Evolutionary conservation across 2,329 filamentous ascomycete species (phyloP).

Genomic region (Seiridium unicorne): DNA sequence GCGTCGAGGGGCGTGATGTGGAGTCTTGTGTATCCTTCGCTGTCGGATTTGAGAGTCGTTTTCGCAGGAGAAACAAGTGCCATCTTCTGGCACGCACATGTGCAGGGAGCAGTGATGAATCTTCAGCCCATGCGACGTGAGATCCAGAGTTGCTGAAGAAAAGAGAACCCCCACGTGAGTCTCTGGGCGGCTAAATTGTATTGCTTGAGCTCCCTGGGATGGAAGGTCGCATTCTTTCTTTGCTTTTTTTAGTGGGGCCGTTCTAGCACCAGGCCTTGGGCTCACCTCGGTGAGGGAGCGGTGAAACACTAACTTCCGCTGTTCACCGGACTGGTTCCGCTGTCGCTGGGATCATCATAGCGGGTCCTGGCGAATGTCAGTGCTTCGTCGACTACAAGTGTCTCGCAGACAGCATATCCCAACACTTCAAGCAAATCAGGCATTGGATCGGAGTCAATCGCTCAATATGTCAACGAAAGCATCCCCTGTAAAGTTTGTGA

Average conservation of each 20-base stretch:
- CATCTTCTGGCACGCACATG: slow-evolving; percentile 12
- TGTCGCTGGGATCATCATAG: not conserved
- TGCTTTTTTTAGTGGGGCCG: not conserved
- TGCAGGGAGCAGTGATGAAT: not conserved
- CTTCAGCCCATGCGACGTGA: not conserved
- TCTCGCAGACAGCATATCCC: no score
- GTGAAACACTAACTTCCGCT: not conserved
- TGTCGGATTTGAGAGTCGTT: slow-evolving; percentile 10
- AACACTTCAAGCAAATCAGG: no score
- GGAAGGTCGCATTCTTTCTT: slow-evolving; percentile 5
- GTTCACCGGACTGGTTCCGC: no score
- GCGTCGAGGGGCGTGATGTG: slow-evolving; percentile 87
- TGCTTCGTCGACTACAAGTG: not conserved
- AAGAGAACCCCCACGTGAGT: not conserved
- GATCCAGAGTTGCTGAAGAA: not conserved
- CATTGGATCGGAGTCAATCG: not conserved
- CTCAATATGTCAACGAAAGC: not conserved
- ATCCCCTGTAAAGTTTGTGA: slow-evolving; percentile 48
- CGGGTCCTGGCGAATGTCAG: not conserved
- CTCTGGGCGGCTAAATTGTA: slow-evolving; percentile 9
- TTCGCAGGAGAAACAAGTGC: slow-evolving; percentile 14
- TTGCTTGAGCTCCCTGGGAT: not conserved
- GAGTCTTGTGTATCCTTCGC: slow-evolving; percentile 54
- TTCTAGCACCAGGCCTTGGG: not conserved
- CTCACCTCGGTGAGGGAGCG: not conserved